Evolutionary conservation across 345 rosid species (phyloP), one percentile per base, ranked within the genome.

Genomic region (Salix purpurea): DNA sequence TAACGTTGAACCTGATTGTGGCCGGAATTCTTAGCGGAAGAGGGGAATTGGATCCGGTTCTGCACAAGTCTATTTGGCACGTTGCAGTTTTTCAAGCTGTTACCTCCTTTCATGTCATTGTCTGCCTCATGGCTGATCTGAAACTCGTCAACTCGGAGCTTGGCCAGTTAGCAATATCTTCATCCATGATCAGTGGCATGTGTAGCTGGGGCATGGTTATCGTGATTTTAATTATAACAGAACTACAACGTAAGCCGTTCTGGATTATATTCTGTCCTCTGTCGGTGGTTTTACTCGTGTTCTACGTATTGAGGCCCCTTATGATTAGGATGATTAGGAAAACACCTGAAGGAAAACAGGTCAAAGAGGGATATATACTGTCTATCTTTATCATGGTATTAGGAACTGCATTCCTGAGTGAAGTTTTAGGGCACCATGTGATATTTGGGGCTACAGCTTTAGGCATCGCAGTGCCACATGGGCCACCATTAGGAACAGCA

Each of bases 401-500:
- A 15, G 82, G 70, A 4, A 78, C 79, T 67, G 77, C 82, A 30
- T 5, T 83, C 0, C 75, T 72, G n/a, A 56, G 86, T 12, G 68
- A 85, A 61, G 44, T 77, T 61, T 67, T 74, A 72, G 71, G 80
- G 5, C 86, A 80, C 28, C 71, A 81, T 75, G 52, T 82, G 1
- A 46, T 85, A 11, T 68, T 85, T 37, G 91, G 90, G 60, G 85
- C 87, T 32, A 81, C 82, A 46, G 64, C 84, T 12, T 65, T 86
- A 15, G 90, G 91, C 26, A 58, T 86, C 1, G 85, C 80, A 4
- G 85, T 88, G 7, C 91, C 91, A 0, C 84, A 83, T 23, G 91
- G 91, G 1, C 91, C 91, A 0, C 91, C 90, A 2, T 23, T 88
- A 58, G 90, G 91, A n/a, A 79, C 90, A 1, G 87, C 85, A 0